Conservation (phyloP, 441 rosid genomes). For the Hura crepitans region DNA sequence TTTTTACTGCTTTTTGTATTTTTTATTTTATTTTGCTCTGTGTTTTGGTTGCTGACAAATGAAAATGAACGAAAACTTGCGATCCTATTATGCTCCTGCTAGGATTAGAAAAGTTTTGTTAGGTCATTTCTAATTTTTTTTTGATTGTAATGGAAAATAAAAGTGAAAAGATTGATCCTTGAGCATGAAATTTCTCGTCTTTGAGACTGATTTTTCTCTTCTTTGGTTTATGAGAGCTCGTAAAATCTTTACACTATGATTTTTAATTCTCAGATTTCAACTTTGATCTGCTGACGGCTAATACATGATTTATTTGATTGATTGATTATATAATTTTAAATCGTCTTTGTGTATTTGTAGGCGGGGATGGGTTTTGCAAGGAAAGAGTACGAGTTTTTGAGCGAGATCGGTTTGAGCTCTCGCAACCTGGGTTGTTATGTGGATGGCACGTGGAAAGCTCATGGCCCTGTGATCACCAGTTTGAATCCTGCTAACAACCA, state of each 20-base stretch:
- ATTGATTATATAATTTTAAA: background rate
- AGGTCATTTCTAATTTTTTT: background rate
- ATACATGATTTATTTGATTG: background rate
- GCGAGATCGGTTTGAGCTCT: constrained; percentile 67
- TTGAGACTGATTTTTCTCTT: background rate
- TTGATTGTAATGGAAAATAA: too few relatives aligned
- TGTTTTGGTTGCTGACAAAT: background rate
- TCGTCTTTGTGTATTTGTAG: background rate
- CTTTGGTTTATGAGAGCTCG: background rate
- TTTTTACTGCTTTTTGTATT: background rate
- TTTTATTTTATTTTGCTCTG: background rate
- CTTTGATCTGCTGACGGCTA: background rate
- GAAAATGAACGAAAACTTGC: background rate
- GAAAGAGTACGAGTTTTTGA: constrained; percentile 62
- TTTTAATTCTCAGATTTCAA: background rate
- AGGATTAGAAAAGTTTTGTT: too few relatives aligned
- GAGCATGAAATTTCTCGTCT: background rate
- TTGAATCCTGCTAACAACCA: constrained; percentile 77
- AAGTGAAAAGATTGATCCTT: background rate
- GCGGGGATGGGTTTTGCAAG: constrained; percentile 59
- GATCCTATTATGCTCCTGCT: background rate
- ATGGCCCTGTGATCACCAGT: constrained; percentile 60
- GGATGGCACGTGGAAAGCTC: constrained; percentile 69
- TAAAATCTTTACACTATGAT: background rate
- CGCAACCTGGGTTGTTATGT: constrained; percentile 67